Evolutionary conservation across 1,284 basidiomycete genomes (phyloP).

Genomic region (Ustilago vetiveriae): DNA sequence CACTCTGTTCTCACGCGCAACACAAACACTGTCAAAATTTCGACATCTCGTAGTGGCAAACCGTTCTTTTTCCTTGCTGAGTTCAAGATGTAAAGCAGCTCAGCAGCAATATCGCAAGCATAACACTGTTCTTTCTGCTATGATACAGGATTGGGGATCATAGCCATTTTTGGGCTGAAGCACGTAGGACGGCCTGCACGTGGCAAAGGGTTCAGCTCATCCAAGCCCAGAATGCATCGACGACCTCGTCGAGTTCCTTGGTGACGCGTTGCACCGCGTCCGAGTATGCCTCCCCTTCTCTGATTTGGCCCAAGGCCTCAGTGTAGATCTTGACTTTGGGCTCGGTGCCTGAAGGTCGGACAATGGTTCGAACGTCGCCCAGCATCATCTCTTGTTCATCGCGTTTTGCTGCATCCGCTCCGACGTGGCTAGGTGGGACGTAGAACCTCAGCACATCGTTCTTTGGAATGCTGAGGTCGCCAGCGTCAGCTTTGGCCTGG

Average conservation of each 20-base stretch:
- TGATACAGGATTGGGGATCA: too few relatives aligned
- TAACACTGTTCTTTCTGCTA: too few relatives aligned
- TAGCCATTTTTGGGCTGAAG: too few relatives aligned
- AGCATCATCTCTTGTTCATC: conserved; percentile 51
- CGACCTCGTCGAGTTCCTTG: conserved; percentile 40
- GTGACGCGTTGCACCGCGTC: conserved; percentile 42
- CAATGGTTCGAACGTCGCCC: conserved; percentile 52
- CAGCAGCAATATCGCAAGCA: too few relatives aligned
- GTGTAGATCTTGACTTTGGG: conserved; percentile 62
- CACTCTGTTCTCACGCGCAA: conserved; percentile 19
- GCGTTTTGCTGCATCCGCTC: conserved; percentile 4
- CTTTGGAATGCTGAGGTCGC: conserved; percentile 49
- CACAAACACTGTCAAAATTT: too few relatives aligned
- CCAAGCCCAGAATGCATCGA: conserved; percentile 54
- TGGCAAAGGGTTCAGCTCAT: conserved; percentile 31
- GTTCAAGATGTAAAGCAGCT: too few relatives aligned
- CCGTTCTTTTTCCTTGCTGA: too few relatives aligned
- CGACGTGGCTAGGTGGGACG: conserved; percentile 36
- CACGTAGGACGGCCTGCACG: background rate
- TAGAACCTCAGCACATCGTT: conserved; percentile 62
- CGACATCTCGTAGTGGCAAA: too few relatives aligned
- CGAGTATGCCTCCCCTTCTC: conserved; percentile 35
- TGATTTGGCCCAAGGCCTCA: conserved; percentile 49
- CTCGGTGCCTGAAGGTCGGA: conserved; percentile 59
- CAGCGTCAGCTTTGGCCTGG: conserved; percentile 40